Conservation (phyloP, 2,329 filamentous ascomycete genomes). For the Aspergillus puulaauensis region DNA sequence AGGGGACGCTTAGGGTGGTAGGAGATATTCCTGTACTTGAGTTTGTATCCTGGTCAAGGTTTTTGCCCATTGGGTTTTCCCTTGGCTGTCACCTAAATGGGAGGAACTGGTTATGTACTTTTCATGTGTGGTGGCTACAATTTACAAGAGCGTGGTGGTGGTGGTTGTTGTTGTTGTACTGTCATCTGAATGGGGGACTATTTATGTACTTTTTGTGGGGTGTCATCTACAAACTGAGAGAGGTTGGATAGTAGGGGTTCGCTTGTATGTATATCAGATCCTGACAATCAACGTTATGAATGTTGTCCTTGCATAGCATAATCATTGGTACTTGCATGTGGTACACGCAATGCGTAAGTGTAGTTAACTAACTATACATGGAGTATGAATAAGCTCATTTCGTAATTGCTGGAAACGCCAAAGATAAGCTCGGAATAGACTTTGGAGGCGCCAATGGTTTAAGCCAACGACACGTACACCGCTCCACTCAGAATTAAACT, state of each 20-base stretch:
- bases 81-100: slow-evolving; percentile 20
- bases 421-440: slow-evolving; percentile 7
- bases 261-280: background rate
- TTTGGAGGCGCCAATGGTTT: slow-evolving; percentile 4
- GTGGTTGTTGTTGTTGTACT: too few species aligned
- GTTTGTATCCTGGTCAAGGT: slow-evolving; percentile 18
- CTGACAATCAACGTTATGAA: background rate
- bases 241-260: background rate
- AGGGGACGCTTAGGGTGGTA: background rate
- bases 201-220: too few species aligned
- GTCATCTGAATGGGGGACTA: too few species aligned
- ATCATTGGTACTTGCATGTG: background rate
- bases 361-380: too few species aligned
- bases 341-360: too few species aligned
- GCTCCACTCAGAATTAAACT: background rate
- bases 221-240: too few species aligned
- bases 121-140: background rate
- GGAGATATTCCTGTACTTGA: background rate
- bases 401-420: background rate
- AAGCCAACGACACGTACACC: slow-evolving; percentile 1
- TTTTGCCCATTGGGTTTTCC: slow-evolving; percentile 20
- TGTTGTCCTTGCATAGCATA: background rate
- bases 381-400: background rate
- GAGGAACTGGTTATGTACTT: slow-evolving; percentile 7
- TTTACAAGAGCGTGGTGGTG: too few species aligned